Base-by-base conservation (phyloP, 169 alveolate species). In the Plasmodium cynomolgi region DNA sequence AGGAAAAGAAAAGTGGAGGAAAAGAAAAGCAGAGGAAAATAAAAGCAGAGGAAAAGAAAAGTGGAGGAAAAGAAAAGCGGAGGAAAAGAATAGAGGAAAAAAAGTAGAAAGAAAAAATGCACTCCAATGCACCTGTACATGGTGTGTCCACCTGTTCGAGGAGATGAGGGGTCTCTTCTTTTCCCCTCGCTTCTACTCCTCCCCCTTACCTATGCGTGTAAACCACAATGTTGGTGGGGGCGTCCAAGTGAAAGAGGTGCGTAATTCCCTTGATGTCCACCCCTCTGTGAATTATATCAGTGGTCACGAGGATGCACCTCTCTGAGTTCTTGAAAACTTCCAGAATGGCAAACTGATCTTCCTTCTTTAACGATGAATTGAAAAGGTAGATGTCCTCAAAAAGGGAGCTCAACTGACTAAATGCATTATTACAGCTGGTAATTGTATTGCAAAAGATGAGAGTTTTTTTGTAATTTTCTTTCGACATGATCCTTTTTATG, bases 281-380 rank as follows among this genome's bases (percentile, higher is more conserved):
- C 13, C 99, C 99, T 92, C 99, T 94, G 81, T 99, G 98, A 6
- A 99, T 99, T 5, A 99, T 98, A 94, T 99, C 99, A 2, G 99
- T 98, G 75, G 99, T 98, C 15, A 98, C 98, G 77, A 99, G 95
- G 75, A 99, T 97, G 84, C 97, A 98, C 56, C 95, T 91, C 34
- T 97, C 95, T 23, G 99, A 99, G 37, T 94, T 96, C 81, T 97
- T 97, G 86, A 98, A 98, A 56, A 94, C 96, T 50, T 97, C 96
- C 73, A 98, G 92, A 47, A 98, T 97, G 73, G 44, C 29, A 7
- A 37, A 33, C 71, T 47, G 86, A 29, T 86, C 93, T 26, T 47
- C 85, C 81, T 86, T 86, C 41, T 77, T 86, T n/a, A 86, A 75
- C 13, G 86, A 75, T 34, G 93, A 86, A 77, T 86, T 86, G 81